Base-by-base conservation (phyloP, 31 red algal species). In the Asparagopsis taxiformis region DNA sequence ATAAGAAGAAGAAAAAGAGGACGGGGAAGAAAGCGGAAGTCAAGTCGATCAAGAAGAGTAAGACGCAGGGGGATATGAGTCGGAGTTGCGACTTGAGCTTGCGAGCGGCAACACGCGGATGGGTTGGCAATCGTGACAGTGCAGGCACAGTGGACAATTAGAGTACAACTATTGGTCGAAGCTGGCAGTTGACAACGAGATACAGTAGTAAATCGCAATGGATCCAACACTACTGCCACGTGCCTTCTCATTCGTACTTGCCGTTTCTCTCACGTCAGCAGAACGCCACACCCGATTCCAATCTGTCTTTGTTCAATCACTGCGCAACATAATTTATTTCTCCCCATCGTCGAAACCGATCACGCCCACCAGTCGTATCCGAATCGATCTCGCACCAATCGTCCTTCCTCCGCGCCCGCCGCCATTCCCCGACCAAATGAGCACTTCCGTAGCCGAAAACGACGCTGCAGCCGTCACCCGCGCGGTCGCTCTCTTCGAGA, bases 391-490 rank as follows among this genome's bases (percentile, higher is more conserved):
- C 13, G 41, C 41, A 9, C 41, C 41, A 46, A 46, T 13, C 6
- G 6, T 13, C 41, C 41, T 6, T 9, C 13, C 41, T 46, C 41
- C 41, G 8, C 41, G 41, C 41, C 41, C 41, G 41, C 8, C 6
- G 6, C 41, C 41, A 13, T 9, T 46, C 41, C 41, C 41, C 41
- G 41, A 6, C 6, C 6, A 46, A 46, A 46, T 46, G 41, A 13
- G 8, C 41, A 46, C 41, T 9, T 9, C 41, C 41, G 41, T 46
- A 6, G 41, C 41, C 6, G 41, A 46, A 46, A 46, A 46, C 41
- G 75, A 79, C 41, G 24, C 59, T 13, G 37, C 75, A 11, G 75
- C 60, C 43, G 75, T 79, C 23, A 37, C 75, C 19, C 75, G 75
- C 44, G 75, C 75, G 21, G 67, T 26, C 20, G 59, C 37, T 15